phyloP scores from a whole-genome alignment of 2,329 filamentous ascomycete genomes.

The Sporothrix humicola region DNA sequence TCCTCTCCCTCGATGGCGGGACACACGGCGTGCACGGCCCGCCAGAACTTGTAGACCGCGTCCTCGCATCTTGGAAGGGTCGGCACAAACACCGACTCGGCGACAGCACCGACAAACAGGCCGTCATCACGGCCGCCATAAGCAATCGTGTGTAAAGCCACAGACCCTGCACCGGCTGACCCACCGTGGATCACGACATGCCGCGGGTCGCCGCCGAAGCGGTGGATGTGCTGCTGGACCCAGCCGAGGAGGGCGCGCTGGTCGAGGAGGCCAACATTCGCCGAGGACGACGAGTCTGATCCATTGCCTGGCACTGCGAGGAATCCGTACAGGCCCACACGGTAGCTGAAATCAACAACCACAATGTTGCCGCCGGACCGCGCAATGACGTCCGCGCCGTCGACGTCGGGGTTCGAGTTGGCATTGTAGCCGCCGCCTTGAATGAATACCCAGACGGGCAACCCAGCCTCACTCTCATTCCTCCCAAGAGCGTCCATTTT shows the following conservation, averaged over 20 bases:
- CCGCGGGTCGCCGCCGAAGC: conserved; percentile 39
- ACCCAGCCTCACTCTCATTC: not conserved
- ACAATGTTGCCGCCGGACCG: conserved; percentile 50
- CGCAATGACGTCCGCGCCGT: conserved; percentile 54
- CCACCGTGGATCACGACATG: conserved; percentile 35
- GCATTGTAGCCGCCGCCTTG: conserved; percentile 61
- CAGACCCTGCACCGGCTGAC: conserved; percentile 36
- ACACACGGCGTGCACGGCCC: conserved; percentile 16
- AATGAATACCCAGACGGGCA: conserved; percentile 58
- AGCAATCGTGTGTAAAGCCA: conserved; percentile 43
- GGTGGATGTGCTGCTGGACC: conserved; percentile 63
- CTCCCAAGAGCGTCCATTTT: not conserved
- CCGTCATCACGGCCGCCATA: conserved; percentile 53
- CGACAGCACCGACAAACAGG: conserved; percentile 55
- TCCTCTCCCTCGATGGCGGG: not conserved
- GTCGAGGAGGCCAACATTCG: conserved; percentile 62
- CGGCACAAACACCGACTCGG: conserved; percentile 58
- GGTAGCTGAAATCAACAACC: conserved; percentile 66
- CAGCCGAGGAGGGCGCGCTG: conserved; percentile 65
- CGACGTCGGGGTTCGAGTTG: conserved; percentile 54
- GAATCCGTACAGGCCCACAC: conserved; percentile 67
- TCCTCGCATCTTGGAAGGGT: conserved; percentile 52
- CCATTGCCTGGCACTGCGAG: conserved; percentile 49
- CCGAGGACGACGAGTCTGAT: not conserved
- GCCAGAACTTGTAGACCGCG: conserved; percentile 41